Conservation (phyloP, 495 filamentous ascomycete species). For the Geopyxis carbonaria region DNA sequence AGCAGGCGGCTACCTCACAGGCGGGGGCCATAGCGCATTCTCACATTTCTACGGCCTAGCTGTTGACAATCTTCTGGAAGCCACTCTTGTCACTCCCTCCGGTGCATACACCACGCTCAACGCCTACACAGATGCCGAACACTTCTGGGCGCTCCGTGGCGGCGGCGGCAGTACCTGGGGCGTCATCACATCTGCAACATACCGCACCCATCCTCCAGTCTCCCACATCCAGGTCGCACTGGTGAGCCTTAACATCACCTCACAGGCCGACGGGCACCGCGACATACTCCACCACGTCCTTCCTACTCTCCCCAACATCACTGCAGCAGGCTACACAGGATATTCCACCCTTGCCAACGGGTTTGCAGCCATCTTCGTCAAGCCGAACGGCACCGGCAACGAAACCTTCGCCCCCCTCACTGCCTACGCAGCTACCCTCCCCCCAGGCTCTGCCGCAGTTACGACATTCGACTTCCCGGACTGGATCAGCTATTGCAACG, state of each 20-base stretch:
- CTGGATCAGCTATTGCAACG: constrained; percentile 5
- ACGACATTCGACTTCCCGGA: not conserved
- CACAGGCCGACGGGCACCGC: constrained; percentile 28
- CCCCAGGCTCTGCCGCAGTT: too few relatives aligned
- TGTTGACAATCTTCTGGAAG: constrained; percentile 45
- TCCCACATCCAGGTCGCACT: too few relatives aligned
- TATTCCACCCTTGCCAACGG: constrained; percentile 3
- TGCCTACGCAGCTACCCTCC: not conserved
- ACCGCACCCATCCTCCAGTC: not conserved
- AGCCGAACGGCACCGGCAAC: constrained; percentile 10
- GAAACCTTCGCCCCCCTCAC: constrained; percentile 3
- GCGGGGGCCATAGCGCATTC: constrained; percentile 41
- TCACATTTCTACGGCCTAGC: constrained; percentile 37
- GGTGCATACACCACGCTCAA: constrained; percentile 40
- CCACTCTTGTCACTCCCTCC: constrained; percentile 39
- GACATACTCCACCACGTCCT: too few relatives aligned
- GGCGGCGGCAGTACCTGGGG: constrained; percentile 51
- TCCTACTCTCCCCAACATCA: constrained; percentile 4
- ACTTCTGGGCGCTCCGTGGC: constrained; percentile 51
- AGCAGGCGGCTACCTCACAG: constrained; percentile 38
- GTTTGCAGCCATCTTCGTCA: constrained; percentile 7
- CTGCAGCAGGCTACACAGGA: constrained; percentile 10
- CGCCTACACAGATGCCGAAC: constrained; percentile 38
- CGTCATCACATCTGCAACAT: constrained; percentile 39
- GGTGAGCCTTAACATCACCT: constrained; percentile 32